These are phyloP conservation scores for Colletotrichum orchidophilum DNA, from an alignment of 2,329 filamentous ascomycete species.

Conservation along the genomic window DNA sequence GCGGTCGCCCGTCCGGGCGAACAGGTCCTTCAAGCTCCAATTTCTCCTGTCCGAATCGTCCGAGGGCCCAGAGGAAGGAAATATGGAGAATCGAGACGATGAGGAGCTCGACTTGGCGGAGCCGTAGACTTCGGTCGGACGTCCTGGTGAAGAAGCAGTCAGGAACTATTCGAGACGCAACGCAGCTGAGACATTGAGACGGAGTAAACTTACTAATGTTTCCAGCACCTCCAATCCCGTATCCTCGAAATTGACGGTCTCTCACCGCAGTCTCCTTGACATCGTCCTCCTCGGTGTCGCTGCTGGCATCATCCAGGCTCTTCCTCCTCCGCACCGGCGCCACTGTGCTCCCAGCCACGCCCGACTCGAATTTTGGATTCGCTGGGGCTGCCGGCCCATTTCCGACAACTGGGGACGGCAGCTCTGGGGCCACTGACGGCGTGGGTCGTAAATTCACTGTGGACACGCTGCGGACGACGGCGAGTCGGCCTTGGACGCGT, in stretches of 20 bases:
- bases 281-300: conserved; percentile 37
- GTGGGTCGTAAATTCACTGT: conserved; percentile 38
- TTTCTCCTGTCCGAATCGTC: conserved; percentile 6
- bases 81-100: background rate
- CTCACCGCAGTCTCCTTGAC: conserved; percentile 40
- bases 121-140: conserved; percentile 39
- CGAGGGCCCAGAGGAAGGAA: background rate
- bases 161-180: background rate
- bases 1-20: conserved; percentile 9
- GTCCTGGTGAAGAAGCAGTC: conserved; percentile 29
- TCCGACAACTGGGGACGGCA: conserved; percentile 9
- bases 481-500: conserved; percentile 48
- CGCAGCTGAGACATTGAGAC: background rate
- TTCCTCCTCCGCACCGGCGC: conserved; percentile 21
- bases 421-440: conserved; percentile 8
- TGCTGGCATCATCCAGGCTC: conserved; percentile 36
- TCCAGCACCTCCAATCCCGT: conserved; percentile 50
- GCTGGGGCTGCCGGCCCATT: conserved; percentile 11
- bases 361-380: conserved; percentile 34
- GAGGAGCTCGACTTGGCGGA: conserved; percentile 20
- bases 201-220: conserved; percentile 48
- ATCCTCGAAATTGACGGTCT: conserved; percentile 46
- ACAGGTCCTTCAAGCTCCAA: conserved; percentile 29
- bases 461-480: conserved; percentile 47
- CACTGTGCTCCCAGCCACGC: conserved; percentile 32